Evolutionary conservation across 1,284 basidiomycete genomes (phyloP).

Genomic region (Cystobasidiaceae sp.): DNA sequence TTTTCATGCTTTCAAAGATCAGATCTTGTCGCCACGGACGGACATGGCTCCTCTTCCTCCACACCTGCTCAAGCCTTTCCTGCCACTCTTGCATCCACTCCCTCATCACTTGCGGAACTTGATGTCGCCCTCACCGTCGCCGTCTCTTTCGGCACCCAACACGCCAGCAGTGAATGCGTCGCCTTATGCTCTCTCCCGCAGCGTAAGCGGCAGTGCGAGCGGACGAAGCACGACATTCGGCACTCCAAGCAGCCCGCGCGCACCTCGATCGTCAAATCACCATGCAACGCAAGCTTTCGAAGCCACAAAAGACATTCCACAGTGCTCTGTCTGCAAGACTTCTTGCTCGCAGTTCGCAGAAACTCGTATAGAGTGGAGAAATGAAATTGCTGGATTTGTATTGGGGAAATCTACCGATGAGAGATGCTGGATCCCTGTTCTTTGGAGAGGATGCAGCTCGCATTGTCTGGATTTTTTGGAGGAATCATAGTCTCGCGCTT

Average conservation of each 20-base stretch:
- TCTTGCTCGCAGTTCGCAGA: constrained; percentile 35
- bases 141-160: background rate
- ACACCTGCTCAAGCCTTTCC: constrained; percentile 32
- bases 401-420: constrained; percentile 1
- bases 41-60: background rate
- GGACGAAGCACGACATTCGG: background rate
- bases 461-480: constrained; percentile 40
- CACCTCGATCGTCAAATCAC: background rate
- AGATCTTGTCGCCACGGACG: background rate
- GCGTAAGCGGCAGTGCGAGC: background rate
- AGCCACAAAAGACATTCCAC: background rate
- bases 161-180: background rate
- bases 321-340: constrained; percentile 18
- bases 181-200: background rate
- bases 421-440: constrained; percentile 33
- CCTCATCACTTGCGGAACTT: constrained; percentile 24
- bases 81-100: constrained; percentile 8
- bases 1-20: constrained; percentile 1
- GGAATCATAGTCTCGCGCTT: too few species aligned
- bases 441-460: constrained; percentile 37
- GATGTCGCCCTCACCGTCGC: background rate
- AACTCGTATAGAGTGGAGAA: constrained; percentile 40
- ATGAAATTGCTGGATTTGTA: constrained; percentile 11
- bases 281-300: background rate
- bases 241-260: background rate